These are phyloP conservation scores for Mytilinidion resinicola DNA, from an alignment of 495 filamentous ascomycete genomes.

Conservation along the genomic window DNA sequence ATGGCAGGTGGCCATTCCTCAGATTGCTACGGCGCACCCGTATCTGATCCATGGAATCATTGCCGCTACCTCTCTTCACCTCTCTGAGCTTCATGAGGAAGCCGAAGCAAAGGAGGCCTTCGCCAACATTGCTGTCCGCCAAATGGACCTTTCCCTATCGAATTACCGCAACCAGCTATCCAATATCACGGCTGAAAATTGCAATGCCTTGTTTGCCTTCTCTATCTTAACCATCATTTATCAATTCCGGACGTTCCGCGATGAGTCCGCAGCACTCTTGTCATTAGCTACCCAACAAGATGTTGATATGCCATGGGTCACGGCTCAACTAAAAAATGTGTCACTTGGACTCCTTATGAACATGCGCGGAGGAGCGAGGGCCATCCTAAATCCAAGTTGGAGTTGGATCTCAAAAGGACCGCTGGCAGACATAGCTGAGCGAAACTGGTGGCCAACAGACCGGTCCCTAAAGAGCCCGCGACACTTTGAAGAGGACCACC, in stretches of 20 bases:
- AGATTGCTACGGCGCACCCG: slow-evolving; percentile 12
- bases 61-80: slow-evolving; percentile 20
- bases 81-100: slow-evolving; percentile 12
- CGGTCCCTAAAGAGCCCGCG: slow-evolving; percentile 1
- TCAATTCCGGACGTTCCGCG: slow-evolving; percentile 17
- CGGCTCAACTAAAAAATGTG: not conserved
- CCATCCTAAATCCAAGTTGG: slow-evolving; percentile 16
- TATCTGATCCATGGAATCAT: slow-evolving; percentile 22
- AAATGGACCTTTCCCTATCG: slow-evolving; percentile 21
- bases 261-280: slow-evolving; percentile 18
- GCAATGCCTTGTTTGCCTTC: slow-evolving; percentile 19
- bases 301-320: not conserved
- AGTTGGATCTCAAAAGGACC: slow-evolving; percentile 9
- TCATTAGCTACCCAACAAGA: slow-evolving; percentile 2
- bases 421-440: slow-evolving; percentile 1
- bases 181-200: slow-evolving; percentile 15
- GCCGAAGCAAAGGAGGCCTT: slow-evolving; percentile 1
- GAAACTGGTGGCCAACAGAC: slow-evolving; percentile 18
- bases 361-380: slow-evolving; percentile 15
- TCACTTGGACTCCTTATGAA: slow-evolving; percentile 2
- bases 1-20: slow-evolving; percentile 19
- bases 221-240: slow-evolving; percentile 19
- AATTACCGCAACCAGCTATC: slow-evolving; percentile 6
- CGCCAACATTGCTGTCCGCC: slow-evolving; percentile 7
- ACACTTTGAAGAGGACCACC: slow-evolving; percentile 15